Percentiles rank a stretch among this genome's conserved stretches.
These are phyloP conservation scores for Aspergillus brunneoviolaceus DNA, from an alignment of 2,329 filamentous ascomycete species.

Conservation along the genomic window DNA sequence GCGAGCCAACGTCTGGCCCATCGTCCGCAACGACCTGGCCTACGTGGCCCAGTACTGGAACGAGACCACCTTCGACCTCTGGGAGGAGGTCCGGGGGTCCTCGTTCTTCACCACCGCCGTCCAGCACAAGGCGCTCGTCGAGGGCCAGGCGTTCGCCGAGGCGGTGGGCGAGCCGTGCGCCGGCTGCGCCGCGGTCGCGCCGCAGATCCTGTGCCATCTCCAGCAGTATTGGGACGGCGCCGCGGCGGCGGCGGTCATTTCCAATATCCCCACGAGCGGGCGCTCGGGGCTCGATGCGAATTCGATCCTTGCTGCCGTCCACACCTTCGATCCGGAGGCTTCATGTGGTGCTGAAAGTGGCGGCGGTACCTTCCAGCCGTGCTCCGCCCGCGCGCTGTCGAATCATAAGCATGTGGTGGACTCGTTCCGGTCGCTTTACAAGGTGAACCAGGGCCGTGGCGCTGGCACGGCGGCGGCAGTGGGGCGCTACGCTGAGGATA, in stretches of 20 bases:
- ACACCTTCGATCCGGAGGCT: conserved; percentile 31
- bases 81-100: conserved; percentile 74
- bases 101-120: conserved; percentile 74
- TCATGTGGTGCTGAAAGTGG: conserved; percentile 12
- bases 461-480: conserved; percentile 36
- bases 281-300: conserved; percentile 70
- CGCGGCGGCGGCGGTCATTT: conserved; percentile 58
- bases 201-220: conserved; percentile 68
- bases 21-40: conserved; percentile 70
- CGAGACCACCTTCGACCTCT: conserved; percentile 65
- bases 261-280: conserved; percentile 62
- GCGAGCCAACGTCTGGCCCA: conserved; percentile 62
- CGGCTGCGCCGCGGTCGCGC: conserved; percentile 60
- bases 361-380: conserved; percentile 68
- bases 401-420: conserved; percentile 75
- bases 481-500: conserved; percentile 67
- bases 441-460: conserved; percentile 44
- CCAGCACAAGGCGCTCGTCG: conserved; percentile 61
- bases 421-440: conserved; percentile 69
- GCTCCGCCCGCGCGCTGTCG: conserved; percentile 63
- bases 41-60: conserved; percentile 59
- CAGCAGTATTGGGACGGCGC: conserved; percentile 68
- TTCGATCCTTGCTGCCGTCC: conserved; percentile 54
- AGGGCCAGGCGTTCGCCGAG: conserved; percentile 63
- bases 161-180: conserved; percentile 59